These are phyloP conservation scores for Mytilinidion resinicola DNA, from an alignment of 495 filamentous ascomycete genomes.

Conservation along the genomic window DNA sequence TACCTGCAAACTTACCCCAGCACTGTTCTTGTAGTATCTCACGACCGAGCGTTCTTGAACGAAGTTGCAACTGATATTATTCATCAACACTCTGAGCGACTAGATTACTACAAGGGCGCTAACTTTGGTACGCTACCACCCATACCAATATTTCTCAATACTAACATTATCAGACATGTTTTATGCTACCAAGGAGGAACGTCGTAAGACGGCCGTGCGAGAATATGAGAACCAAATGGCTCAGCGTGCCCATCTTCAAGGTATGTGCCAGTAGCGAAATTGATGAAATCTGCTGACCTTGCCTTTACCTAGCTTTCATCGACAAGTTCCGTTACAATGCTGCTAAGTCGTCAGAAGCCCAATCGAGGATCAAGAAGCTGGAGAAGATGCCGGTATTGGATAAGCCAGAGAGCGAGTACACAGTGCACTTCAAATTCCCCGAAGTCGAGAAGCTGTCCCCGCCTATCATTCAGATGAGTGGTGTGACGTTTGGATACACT, in stretches of 20 bases:
- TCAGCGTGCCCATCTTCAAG: slow-evolving; percentile 78
- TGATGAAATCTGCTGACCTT: slow-evolving; percentile 2
- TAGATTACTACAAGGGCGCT: slow-evolving; percentile 98
- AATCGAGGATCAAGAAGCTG: slow-evolving; percentile 97
- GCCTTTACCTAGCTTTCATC: slow-evolving; percentile 66
- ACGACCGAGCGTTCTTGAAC: slow-evolving; percentile 98
- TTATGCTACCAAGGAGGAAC: slow-evolving; percentile 96
- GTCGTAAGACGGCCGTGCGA: slow-evolving; percentile 89
- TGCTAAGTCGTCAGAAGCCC: slow-evolving; percentile 95
- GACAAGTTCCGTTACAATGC: slow-evolving; percentile 99
- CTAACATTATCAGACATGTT: slow-evolving; percentile 61
- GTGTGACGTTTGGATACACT: slow-evolving; percentile 86
- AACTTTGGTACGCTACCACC: slow-evolving; percentile 60
- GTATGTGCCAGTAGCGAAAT: slow-evolving; percentile 5
- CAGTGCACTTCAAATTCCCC: slow-evolving; percentile 94
- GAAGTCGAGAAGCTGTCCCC: slow-evolving; percentile 96
- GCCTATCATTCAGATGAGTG: slow-evolving; percentile 95
- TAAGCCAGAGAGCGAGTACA: slow-evolving; percentile 88
- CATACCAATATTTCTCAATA: not conserved
- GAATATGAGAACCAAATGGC: slow-evolving; percentile 99
- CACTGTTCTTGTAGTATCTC: slow-evolving; percentile 92
- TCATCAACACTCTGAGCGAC: slow-evolving; percentile 91
- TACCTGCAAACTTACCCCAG: slow-evolving; percentile 93
- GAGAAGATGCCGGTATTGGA: slow-evolving; percentile 93
- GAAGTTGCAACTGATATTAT: slow-evolving; percentile 99